These are phyloP conservation scores for Melampsora occidentalis DNA, from an alignment of 1,284 basidiomycete species.

Conservation along the genomic window DNA sequence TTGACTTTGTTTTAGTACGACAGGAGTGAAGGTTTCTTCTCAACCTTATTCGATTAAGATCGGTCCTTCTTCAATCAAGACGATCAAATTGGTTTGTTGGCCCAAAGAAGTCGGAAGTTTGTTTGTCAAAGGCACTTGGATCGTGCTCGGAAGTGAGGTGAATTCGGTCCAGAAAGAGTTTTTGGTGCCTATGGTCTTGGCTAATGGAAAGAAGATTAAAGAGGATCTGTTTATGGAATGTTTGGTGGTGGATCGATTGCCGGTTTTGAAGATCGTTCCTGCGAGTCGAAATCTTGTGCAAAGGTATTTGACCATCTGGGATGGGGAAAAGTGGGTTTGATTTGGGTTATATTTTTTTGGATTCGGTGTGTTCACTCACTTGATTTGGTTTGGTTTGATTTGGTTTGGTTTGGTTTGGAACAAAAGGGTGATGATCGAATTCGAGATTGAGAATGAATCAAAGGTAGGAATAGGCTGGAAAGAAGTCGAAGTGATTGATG, in stretches of 20 bases:
- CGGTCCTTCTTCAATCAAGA: conserved; percentile 19
- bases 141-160: conserved; percentile 12
- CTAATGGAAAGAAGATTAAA: conserved; percentile 12
- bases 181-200: conserved; percentile 12
- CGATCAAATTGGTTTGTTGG: conserved; percentile 18
- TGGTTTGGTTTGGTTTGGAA: neutral
- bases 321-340: conserved; percentile 30
- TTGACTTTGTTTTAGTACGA: conserved; percentile 9
- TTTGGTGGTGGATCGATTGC: conserved; percentile 24
- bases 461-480: conserved; percentile 22
- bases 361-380: neutral
- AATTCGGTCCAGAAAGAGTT: conserved; percentile 9
- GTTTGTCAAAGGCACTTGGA: conserved; percentile 13
- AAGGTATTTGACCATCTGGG: conserved; percentile 19
- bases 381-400: neutral
- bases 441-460: conserved; percentile 31
- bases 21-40: neutral
- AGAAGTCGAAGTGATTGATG: conserved; percentile 29
- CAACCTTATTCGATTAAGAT: neutral
- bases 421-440: conserved; percentile 23
- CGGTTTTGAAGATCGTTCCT: conserved; percentile 15
- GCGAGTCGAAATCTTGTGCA: conserved; percentile 3
- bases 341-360: neutral
- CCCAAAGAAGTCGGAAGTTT: conserved; percentile 16
- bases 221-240: conserved; percentile 18